Base-by-base conservation (phyloP, 2,329 filamentous ascomycete genomes). In the Sporothrix phasma region DNA sequence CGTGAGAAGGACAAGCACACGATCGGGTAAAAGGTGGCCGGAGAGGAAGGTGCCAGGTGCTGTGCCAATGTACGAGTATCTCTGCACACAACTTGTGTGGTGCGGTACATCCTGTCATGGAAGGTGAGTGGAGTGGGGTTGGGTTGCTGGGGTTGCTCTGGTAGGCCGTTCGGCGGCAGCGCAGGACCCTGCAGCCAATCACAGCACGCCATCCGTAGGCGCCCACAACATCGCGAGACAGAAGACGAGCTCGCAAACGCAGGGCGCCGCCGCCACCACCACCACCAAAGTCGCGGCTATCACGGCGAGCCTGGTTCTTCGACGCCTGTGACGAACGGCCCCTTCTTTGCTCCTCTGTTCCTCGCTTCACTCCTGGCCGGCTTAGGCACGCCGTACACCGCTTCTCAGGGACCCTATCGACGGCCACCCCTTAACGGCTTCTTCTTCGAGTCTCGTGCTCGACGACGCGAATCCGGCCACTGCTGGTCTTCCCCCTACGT, bases 211-310 rank as follows among this genome's bases (percentile, higher is more conserved):
- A 29, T 51, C n/a, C 47, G 41, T 56, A 26, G 61, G 29, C 53
- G 64, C 76, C 75, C 75, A 77, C 73, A 77, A 77, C 75, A 77
- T 75, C 71, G 74, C 73, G 73, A 75, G 69, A 67, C 68, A 66
- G 31, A 39, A 53, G 45, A 26, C 58, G 37, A 61, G 26, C 34
- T 58, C 49, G 24, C 56, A 51, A n/a, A 51, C 31, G 49, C 56
- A 49, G 37, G 58, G 37, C 7, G 26, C n/a, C 58, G 66, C 65
- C 59, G 31, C 64, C 49, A 37, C 41, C 63, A 54, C 59, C 62
- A 56, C 45, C 51, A 56, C 51, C 39, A 41, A 54, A 60, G 49
- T 56, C 62, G 63, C 46, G 22, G 53, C 43, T 41, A 47, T 58
- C 41, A 41, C 53, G 51, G 45, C 41, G 41, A 63, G 60, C 22